A percentile compares a stretch with the other conserved stretches of the same genome.
Evolutionary conservation across 768 basidiomycete genomes (phyloP).

Genomic region (Paxillus rubicundulus): DNA sequence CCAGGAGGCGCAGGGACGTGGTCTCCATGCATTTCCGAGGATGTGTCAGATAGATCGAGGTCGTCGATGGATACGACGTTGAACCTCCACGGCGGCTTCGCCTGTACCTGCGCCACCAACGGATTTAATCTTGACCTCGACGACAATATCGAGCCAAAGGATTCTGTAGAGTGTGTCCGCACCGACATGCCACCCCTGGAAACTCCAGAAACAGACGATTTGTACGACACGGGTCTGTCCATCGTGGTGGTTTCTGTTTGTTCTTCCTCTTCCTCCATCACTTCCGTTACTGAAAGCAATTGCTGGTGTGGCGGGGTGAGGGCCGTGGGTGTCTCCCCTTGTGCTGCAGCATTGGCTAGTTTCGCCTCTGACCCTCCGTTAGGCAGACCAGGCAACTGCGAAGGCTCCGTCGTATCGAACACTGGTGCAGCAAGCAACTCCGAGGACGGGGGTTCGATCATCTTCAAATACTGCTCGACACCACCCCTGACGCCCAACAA

Average conservation of each 20-base stretch:
- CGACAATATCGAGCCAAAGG: conserved; percentile 32
- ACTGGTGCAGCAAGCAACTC: conserved; percentile 14
- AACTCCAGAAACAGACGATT: conserved; percentile 19
- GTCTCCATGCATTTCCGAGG: conserved; percentile 49
- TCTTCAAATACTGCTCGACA: conserved; percentile 63
- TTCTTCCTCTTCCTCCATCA: conserved; percentile 31
- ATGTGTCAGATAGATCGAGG: conserved; percentile 74
- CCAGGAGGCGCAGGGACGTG: conserved; percentile 47
- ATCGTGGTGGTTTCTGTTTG: conserved; percentile 14
- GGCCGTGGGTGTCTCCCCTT: conserved; percentile 8
- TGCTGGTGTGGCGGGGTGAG: conserved; percentile 15
- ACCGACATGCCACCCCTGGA: conserved; percentile 20
- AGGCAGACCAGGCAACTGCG: background rate
- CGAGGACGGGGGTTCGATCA: conserved; percentile 41
- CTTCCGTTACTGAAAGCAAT: conserved; percentile 31
- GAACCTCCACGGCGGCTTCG: conserved; percentile 53
- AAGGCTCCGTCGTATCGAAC: background rate
- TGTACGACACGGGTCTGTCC: conserved; percentile 18
- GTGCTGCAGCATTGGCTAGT: background rate
- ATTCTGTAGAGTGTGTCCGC: conserved; percentile 34
- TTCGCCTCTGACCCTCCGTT: conserved; percentile 1
- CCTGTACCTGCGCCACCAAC: conserved; percentile 33
- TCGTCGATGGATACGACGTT: conserved; percentile 80
- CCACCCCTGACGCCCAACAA: conserved; percentile 59
- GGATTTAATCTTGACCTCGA: conserved; percentile 30